A percentile compares a stretch with the other conserved stretches of the same genome.
These are phyloP conservation scores for Cystofilobasidium ferigula DNA, from an alignment of 768 basidiomycete species.

Conservation along the genomic window DNA sequence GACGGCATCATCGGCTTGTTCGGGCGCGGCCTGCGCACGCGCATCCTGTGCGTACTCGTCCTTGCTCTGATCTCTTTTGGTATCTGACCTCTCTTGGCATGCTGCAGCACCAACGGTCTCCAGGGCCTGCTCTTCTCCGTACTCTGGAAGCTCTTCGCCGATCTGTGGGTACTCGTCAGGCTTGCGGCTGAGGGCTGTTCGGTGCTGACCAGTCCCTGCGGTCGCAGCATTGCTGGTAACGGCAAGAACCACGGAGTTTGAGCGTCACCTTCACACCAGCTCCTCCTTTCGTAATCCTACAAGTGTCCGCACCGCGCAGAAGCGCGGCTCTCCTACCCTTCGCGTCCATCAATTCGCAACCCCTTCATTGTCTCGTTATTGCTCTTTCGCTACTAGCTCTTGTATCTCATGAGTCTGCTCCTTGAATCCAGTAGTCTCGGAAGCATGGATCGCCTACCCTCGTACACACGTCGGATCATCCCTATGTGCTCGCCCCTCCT, in stretches of 20 bases:
- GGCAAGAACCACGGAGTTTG: neutral
- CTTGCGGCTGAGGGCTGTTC: neutral
- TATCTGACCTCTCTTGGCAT: neutral
- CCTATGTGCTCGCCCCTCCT: no score
- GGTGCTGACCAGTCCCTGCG: neutral
- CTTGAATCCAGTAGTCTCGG: no score
- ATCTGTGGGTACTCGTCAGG: constrained; percentile 34
- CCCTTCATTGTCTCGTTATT: no score
- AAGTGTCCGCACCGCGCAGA: no score
- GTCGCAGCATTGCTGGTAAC: neutral
- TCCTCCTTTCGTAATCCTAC: no score
- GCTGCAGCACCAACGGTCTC: constrained; percentile 58
- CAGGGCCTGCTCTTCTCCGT: constrained; percentile 86
- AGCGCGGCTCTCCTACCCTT: no score
- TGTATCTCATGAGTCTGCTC: no score
- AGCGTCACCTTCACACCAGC: no score
- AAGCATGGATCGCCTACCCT: no score
- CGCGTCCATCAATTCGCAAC: no score
- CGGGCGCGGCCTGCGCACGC: constrained; percentile 71
- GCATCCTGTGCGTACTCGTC: constrained; percentile 12
- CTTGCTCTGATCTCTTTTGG: neutral
- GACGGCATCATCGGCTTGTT: constrained; percentile 75
- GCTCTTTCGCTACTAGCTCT: no score
- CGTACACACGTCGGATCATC: no score
- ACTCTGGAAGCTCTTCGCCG: constrained; percentile 81